Conservation (phyloP, 257 asterid species). For the Scutellaria minor region DNA sequence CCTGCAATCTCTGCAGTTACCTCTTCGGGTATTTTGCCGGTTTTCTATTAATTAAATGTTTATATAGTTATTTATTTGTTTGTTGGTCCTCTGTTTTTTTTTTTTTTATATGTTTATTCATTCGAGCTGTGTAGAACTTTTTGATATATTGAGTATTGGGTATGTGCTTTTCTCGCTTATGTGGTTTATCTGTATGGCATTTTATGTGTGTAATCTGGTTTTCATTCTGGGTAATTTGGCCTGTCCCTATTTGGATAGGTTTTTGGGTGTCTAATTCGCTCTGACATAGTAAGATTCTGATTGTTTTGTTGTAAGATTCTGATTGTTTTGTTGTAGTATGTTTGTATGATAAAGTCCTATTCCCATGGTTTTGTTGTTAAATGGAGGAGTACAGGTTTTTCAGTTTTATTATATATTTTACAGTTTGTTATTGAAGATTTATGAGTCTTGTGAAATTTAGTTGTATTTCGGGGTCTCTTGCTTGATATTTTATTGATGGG, state of each 20-base stretch:
- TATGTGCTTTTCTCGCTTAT: background rate
- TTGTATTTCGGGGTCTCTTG: background rate
- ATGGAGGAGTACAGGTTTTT: background rate
- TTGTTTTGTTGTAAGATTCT: constrained; percentile 4
- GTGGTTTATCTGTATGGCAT: background rate
- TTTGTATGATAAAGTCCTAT: background rate
- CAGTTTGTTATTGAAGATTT: background rate
- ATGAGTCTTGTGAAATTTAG: background rate
- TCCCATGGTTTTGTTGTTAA: background rate
- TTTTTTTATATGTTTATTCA: background rate
- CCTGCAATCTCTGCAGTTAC: constrained; percentile 31
- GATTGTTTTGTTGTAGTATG: background rate
- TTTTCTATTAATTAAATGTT: background rate
- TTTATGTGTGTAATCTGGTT: constrained; percentile 24
- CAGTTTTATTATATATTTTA: background rate
- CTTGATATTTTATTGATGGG: background rate
- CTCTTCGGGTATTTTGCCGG: constrained; percentile 33
- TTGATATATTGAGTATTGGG: background rate
- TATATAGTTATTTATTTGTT: background rate
- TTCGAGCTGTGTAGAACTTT: background rate
- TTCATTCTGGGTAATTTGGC: background rate
- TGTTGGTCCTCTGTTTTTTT: background rate
- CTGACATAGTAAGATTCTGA: constrained; percentile 9
- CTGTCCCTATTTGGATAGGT: constrained; percentile 19
- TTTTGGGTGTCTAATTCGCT: background rate